A percentile compares a stretch with the other conserved stretches of the same genome.
Conservation (phyloP, 2,329 filamentous ascomycete species). For the Ceratocystis lukuohia region DNA sequence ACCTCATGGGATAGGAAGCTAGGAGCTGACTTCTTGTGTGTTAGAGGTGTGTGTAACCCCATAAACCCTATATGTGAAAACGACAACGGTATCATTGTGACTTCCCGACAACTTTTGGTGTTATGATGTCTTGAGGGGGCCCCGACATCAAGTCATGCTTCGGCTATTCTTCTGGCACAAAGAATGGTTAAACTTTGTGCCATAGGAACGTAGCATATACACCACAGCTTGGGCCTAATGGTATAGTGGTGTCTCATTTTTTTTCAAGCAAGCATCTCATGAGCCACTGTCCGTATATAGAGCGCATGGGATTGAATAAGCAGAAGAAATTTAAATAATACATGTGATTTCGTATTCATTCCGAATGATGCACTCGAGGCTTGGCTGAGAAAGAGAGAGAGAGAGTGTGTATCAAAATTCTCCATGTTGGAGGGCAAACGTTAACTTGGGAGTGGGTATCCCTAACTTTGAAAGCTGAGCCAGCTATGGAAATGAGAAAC, state of each 20-base stretch:
- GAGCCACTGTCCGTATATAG: not conserved
- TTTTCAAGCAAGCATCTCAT: too few species aligned
- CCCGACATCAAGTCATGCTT: not conserved
- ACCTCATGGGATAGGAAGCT: not conserved
- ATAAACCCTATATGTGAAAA: not conserved
- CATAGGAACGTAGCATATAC: not conserved
- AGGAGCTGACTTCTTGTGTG: not conserved
- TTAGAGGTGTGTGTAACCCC: not conserved
- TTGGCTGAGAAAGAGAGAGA: not conserved
- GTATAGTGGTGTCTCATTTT: too few species aligned
- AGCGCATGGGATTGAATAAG: not conserved
- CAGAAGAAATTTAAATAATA: not conserved
- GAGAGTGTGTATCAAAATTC: not conserved
- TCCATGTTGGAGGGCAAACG: not conserved
- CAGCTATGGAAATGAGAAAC: not conserved
- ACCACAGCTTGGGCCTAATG: not conserved
- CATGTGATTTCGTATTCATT: not conserved
- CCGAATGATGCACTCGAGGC: not conserved
- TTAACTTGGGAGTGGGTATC: not conserved
- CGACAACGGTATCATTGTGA: not conserved
- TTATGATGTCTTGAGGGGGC: not conserved
- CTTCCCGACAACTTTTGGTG: not conserved
- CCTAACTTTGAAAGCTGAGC: not conserved
- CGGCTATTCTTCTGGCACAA: too few species aligned
- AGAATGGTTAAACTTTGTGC: too few species aligned